Evolutionary conservation across 176 grass and related monocot genomes (phyloP).

Genomic region (Echinochloa phyllopogon): DNA sequence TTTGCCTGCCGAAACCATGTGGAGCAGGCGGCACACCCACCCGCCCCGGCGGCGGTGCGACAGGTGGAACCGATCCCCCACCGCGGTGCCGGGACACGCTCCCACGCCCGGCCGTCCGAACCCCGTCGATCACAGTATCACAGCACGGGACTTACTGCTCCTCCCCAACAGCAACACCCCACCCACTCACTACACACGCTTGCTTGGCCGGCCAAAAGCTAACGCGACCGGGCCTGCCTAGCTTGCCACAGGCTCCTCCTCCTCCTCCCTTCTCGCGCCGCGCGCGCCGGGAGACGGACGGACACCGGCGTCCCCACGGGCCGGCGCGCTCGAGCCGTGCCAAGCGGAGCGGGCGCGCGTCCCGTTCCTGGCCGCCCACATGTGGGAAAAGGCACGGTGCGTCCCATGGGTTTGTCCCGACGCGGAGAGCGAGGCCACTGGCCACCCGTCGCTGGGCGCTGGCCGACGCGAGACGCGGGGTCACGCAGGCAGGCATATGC

Average conservation of each 20-base stretch:
- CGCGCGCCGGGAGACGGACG: neutral
- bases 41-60: constrained; percentile 3
- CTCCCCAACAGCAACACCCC: neutral
- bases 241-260: neutral
- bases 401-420: constrained; percentile 45
- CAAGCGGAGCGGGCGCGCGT: neutral
- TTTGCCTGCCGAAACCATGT: neutral
- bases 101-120: neutral
- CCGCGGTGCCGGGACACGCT: neutral
- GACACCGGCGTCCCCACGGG: neutral
- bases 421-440: constrained; percentile 17
- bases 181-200: neutral
- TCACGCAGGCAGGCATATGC: neutral
- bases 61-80: constrained; percentile 35
- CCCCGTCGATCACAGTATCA: neutral
- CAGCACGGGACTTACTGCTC: neutral
- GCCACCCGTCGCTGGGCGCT: constrained; percentile 20
- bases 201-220: neutral
- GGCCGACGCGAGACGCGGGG: neutral
- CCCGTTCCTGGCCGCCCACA: neutral
- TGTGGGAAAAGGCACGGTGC: constrained; percentile 28
- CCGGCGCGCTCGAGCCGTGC: neutral
- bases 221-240: neutral
- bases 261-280: neutral
- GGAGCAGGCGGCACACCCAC: constrained; percentile 8